These are phyloP conservation scores for Clathrus columnatus DNA, from an alignment of 768 basidiomycete species.

Conservation along the genomic window DNA sequence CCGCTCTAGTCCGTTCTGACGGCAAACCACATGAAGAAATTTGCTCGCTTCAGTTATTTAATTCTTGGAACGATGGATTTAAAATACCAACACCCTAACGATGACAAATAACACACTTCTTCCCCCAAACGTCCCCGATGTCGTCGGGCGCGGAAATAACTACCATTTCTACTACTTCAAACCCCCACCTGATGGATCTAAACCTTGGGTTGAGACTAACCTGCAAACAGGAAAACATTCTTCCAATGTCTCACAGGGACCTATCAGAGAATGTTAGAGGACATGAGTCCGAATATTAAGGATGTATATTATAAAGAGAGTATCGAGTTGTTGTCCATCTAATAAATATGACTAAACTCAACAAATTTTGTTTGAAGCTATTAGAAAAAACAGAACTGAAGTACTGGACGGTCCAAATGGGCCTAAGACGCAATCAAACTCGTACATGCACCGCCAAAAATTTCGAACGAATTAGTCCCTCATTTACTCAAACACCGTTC, in stretches of 20 bases:
- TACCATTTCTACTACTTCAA: conserved; percentile 26
- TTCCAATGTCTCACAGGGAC: conserved; percentile 27
- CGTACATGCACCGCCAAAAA: conserved; percentile 36
- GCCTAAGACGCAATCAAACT: conserved; percentile 30
- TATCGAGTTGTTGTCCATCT: conserved; percentile 30
- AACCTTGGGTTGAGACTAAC: conserved; percentile 31
- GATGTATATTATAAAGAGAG: conserved; percentile 33
- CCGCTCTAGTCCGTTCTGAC: too few relatives aligned
- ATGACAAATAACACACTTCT: too few relatives aligned
- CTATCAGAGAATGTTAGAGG: conserved; percentile 27
- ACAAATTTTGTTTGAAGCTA: conserved; percentile 22
- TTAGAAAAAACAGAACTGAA: conserved; percentile 33
- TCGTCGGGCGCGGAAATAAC: not conserved
- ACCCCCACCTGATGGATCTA: conserved; percentile 31
- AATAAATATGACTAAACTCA: not conserved
- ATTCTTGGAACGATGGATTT: too few relatives aligned
- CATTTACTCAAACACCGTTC: conserved; percentile 33
- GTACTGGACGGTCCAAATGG: conserved; percentile 27
- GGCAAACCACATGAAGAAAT: too few relatives aligned
- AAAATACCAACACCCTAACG: too few relatives aligned
- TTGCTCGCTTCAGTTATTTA: too few relatives aligned
- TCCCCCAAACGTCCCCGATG: not conserved
- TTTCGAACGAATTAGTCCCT: conserved; percentile 30
- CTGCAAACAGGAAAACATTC: conserved; percentile 26
- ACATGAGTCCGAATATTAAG: conserved; percentile 25